Conservation (phyloP, 2,329 filamentous ascomycete genomes). For the Leptographium wingfieldii region DNA sequence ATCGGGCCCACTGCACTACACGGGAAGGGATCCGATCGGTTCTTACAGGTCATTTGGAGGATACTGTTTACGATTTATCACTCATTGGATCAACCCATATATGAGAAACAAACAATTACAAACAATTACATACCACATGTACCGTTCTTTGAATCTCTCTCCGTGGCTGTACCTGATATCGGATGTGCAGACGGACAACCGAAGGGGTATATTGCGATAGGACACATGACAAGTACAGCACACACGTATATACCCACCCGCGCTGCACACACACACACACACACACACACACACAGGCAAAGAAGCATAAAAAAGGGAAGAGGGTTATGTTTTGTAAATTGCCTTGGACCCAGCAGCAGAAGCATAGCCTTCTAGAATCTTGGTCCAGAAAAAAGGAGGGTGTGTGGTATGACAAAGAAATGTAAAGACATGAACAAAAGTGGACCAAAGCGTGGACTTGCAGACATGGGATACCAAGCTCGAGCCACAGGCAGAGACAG, state of each 20-base stretch:
- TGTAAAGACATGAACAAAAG: background rate
- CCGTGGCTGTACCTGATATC: background rate
- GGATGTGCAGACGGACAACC: background rate
- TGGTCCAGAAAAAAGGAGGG: background rate
- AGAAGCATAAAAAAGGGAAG: background rate
- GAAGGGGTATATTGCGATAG: background rate
- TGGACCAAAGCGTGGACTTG: background rate
- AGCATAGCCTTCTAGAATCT: background rate
- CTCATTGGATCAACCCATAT: background rate
- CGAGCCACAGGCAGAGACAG: background rate
- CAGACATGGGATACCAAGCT: background rate
- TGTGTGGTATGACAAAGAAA: conserved; percentile 1
- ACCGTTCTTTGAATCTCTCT: background rate
- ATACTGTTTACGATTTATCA: background rate
- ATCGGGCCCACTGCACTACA: background rate
- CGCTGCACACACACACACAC: background rate
- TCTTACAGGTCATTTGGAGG: background rate
- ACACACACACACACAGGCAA: background rate
- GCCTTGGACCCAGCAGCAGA: background rate
- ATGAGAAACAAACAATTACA: background rate
- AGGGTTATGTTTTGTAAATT: background rate
- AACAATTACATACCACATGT: background rate
- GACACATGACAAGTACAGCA: background rate
- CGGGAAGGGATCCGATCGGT: background rate
- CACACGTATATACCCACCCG: background rate